A percentile compares a stretch with the other conserved stretches of the same genome.
Evolutionary conservation across 768 basidiomycete genomes (phyloP).

Genomic region (Leccinum sublutescens): DNA sequence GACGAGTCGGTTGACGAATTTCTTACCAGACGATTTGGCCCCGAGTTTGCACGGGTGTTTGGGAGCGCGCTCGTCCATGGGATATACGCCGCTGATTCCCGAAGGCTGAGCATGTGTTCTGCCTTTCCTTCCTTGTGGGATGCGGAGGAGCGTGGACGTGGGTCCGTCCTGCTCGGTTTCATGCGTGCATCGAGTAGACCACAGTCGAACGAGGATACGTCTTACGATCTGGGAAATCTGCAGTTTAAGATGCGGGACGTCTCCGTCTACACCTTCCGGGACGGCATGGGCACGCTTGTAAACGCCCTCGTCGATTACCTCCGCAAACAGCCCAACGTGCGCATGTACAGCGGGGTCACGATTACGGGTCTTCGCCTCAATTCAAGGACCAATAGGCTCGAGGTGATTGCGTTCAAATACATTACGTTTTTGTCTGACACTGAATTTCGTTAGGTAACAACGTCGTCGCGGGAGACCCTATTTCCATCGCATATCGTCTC

Average conservation of each 20-base stretch:
- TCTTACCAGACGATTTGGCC: constrained; percentile 70
- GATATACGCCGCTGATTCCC: constrained; percentile 86
- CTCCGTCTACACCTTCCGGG: constrained; percentile 78
- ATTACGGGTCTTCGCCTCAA: constrained; percentile 36
- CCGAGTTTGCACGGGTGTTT: constrained; percentile 66
- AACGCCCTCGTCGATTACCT: constrained; percentile 52
- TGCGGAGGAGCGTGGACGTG: constrained; percentile 62
- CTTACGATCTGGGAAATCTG: constrained; percentile 52
- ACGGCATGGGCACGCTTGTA: constrained; percentile 72
- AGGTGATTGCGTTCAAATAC: constrained; percentile 37
- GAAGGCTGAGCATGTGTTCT: constrained; percentile 68
- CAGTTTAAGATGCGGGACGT: constrained; percentile 49
- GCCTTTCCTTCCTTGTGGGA: constrained; percentile 77
- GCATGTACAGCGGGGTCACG: constrained; percentile 45
- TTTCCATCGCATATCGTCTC: constrained; percentile 72
- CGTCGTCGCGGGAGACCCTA: constrained; percentile 34
- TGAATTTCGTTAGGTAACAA: constrained; percentile 30
- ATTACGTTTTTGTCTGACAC: constrained; percentile 4
- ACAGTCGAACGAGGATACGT: constrained; percentile 8
- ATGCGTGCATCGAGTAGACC: constrained; percentile 28
- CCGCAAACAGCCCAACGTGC: constrained; percentile 51
- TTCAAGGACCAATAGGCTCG: constrained; percentile 37
- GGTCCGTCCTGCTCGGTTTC: constrained; percentile 67
- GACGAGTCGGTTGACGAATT: constrained; percentile 88
- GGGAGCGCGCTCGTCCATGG: constrained; percentile 87